These are phyloP conservation scores for Septoria petroselini DNA, from an alignment of 2,329 filamentous ascomycete genomes.

Conservation along the genomic window DNA sequence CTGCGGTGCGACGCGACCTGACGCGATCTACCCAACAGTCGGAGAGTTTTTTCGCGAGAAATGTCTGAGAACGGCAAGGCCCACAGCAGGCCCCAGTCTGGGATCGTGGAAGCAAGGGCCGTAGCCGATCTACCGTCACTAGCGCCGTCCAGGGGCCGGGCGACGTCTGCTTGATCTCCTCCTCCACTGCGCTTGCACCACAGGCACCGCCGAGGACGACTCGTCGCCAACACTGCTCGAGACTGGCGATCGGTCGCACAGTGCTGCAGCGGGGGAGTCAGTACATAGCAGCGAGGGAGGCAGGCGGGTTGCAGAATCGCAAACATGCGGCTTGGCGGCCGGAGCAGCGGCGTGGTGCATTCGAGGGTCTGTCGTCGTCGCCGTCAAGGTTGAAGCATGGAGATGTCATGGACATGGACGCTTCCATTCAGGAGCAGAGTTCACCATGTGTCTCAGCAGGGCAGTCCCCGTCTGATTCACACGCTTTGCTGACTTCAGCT, in stretches of 20 bases:
- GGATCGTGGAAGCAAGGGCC: too few relatives aligned
- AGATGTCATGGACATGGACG: background rate
- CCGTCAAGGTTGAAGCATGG: conserved; percentile 4
- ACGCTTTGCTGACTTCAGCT: conserved; percentile 1
- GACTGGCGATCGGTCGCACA: background rate
- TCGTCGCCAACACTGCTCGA: background rate
- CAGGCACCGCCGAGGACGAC: conserved; percentile 3
- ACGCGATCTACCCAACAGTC: background rate
- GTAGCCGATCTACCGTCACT: background rate
- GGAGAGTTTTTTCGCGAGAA: background rate
- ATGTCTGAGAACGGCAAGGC: background rate
- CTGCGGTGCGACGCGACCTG: background rate
- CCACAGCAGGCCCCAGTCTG: too few relatives aligned
- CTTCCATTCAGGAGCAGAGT: background rate
- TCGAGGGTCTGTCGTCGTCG: too few relatives aligned
- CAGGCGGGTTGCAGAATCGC: background rate
- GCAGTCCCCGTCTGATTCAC: conserved; percentile 1
- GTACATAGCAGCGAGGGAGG: too few relatives aligned
- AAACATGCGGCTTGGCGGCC: background rate
- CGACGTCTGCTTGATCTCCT: background rate
- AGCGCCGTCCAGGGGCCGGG: background rate
- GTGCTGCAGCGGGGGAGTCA: background rate
- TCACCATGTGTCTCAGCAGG: conserved; percentile 14
- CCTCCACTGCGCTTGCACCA: background rate
- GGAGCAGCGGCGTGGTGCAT: background rate